These are phyloP conservation scores for Pseudogymnoascus sp. DNA, from an alignment of 2,329 filamentous ascomycete genomes.

Conservation along the genomic window DNA sequence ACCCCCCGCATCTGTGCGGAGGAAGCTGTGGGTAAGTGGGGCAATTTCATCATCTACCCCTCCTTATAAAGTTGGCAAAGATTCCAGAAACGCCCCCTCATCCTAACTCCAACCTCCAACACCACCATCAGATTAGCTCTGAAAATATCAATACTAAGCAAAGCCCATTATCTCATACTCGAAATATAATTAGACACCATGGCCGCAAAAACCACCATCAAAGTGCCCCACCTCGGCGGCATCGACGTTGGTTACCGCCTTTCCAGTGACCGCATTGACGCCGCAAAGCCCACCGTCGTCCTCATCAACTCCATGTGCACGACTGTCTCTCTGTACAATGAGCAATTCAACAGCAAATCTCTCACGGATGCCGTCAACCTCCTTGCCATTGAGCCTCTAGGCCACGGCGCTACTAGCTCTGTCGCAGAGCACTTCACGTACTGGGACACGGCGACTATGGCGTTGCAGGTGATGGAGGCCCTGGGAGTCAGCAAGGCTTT, in stretches of 20 bases:
- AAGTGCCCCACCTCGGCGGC: constrained; percentile 42
- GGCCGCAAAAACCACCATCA: constrained; percentile 34
- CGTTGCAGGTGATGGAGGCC: constrained; percentile 47
- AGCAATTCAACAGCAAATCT: constrained; percentile 35
- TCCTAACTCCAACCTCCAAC: neutral
- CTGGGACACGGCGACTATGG: constrained; percentile 49
- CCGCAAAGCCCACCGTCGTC: constrained; percentile 43
- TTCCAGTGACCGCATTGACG: constrained; percentile 35
- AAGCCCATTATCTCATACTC: neutral
- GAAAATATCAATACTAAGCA: neutral
- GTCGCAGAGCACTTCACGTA: constrained; percentile 43
- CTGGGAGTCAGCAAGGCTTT: constrained; percentile 42
- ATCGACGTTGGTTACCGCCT: constrained; percentile 39
- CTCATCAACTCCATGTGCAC: constrained; percentile 48
- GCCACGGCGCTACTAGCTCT: constrained; percentile 40
- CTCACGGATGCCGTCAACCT: constrained; percentile 41
- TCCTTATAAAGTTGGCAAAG: neutral
- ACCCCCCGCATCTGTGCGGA: neutral
- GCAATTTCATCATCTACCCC: neutral
- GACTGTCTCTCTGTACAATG: constrained; percentile 39
- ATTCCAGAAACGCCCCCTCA: neutral
- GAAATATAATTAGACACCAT: constrained; percentile 14
- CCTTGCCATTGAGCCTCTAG: constrained; percentile 46
- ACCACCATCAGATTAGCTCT: neutral
- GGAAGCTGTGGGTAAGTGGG: neutral